Base-by-base conservation (phyloP, 2,329 filamentous ascomycete genomes). In the Claviceps sorghi region DNA sequence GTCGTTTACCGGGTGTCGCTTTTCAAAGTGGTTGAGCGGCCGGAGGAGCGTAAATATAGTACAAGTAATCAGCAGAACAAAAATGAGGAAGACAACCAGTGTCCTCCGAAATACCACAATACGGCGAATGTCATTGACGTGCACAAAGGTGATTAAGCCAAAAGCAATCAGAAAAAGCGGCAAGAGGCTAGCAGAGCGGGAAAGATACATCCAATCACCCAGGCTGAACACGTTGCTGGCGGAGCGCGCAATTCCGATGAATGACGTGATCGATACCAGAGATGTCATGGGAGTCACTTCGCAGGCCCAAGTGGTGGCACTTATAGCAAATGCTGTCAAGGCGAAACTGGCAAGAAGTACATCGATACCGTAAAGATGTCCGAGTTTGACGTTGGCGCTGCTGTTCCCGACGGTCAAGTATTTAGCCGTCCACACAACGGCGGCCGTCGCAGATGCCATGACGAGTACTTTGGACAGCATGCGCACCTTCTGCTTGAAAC, bases 301-400 rank as follows among this genome's bases (percentile, higher is more conserved):
- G 52, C 70, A 74, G 15, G 73, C 62, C 64, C 76, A 71, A 3
- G 77, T 63, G 1, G 67, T 64, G 3, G 69, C 63, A 1, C 74
- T 75, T 34, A 75, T 64, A 51, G 72, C 56, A 26, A 78, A 63
- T 1, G 65, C 57, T 2, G 72, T 68, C 40, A 78, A 65, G 1
- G 69, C 63, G 34, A 76, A 56, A 54, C 75, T 72, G 52, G 77
- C 75, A 19, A 70, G 66, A 17, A 77, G 59, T 17, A 73, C 64
- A 52, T 78, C 74, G 54, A 76, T 75, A 2, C 69, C 58, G 52
- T 75, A 75, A 2, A 77, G 58, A 32, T 71, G 68, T 49, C 69
- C 69, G 36, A 75, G 65, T 4, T 67, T 66, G 41, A 63, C 46
- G 21, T 61, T 58, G 9, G 60, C 50, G 30, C 53, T 52, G 11